Percentiles rank a stretch among this genome's conserved stretches.
Conservation (phyloP, 805 yeast species). For the Pichia nanzhaoensis region DNA sequence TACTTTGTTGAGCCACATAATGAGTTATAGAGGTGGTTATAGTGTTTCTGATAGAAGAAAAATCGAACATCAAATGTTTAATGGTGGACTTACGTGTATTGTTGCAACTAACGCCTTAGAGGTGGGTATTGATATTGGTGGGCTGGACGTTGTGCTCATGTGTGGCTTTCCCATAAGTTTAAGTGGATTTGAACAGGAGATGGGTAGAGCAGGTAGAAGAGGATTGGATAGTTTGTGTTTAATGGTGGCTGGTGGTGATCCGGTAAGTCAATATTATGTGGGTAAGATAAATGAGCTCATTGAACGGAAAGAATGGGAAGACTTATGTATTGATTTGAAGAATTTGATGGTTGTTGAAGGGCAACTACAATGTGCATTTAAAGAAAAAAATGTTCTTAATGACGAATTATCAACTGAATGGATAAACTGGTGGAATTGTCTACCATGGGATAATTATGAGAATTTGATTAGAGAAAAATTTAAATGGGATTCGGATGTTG, state of each 20-base stretch:
- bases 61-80: constrained; percentile 87
- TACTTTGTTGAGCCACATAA: constrained; percentile 53
- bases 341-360: constrained; percentile 62
- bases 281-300: constrained; percentile 56
- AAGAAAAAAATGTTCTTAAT: constrained; percentile 50
- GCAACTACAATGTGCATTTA: constrained; percentile 87
- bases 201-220: constrained; percentile 96
- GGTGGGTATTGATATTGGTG: constrained; percentile 92
- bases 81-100: constrained; percentile 76
- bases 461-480: constrained; percentile 28
- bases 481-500: constrained; percentile 34
- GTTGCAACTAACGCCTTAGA: constrained; percentile 95
- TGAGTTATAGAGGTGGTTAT: constrained; percentile 96
- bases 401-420: constrained; percentile 20
- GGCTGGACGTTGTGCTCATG: constrained; percentile 82
- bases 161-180: constrained; percentile 90
- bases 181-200: constrained; percentile 87
- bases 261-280: constrained; percentile 81
- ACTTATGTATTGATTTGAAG: constrained; percentile 52
- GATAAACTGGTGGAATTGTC: constrained; percentile 14
- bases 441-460: constrained; percentile 19
- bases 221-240: constrained; percentile 78
- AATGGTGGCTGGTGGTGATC: constrained; percentile 74
- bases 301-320: constrained; percentile 44
- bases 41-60: constrained; percentile 77